Evolutionary conservation across 257 asterid genomes (phyloP).

Genomic region (Lithospermum erythrorhizon): DNA sequence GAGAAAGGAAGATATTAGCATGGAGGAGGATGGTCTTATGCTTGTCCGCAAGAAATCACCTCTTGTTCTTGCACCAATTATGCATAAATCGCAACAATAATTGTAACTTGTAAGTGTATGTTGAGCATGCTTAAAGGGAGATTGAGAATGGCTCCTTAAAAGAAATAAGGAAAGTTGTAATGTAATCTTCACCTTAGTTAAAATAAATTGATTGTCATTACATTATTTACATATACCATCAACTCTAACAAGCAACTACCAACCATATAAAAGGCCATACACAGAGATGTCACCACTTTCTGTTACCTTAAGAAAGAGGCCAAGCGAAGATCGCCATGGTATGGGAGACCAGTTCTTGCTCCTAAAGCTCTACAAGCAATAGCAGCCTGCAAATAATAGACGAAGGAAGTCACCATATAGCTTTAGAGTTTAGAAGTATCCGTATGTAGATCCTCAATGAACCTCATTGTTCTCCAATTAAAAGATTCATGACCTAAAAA

Average conservation of each 20-base stretch:
- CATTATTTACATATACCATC: no score
- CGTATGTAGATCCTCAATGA: background rate
- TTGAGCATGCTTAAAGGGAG: no score
- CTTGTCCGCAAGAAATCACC: background rate
- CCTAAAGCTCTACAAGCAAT: slow-evolving; percentile 78
- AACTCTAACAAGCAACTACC: background rate
- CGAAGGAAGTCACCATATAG: slow-evolving; percentile 7
- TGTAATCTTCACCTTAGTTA: no score
- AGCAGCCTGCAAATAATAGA: slow-evolving; percentile 46
- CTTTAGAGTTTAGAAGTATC: background rate
- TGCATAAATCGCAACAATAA: background rate
- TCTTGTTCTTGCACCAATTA: background rate
- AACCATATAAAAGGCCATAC: background rate
- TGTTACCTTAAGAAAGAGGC: slow-evolving; percentile 50
- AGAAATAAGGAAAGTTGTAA: no score
- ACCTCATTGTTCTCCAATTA: background rate
- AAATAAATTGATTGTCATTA: no score
- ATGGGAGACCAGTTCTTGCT: slow-evolving; percentile 83
- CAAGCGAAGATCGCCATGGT: slow-evolving; percentile 48
- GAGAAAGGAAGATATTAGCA: background rate
- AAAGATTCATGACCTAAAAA: background rate
- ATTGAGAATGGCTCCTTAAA: no score
- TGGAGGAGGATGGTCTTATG: background rate
- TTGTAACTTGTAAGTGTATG: no score
- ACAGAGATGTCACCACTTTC: slow-evolving; percentile 19